A percentile compares a stretch with the other conserved stretches of the same genome.
Conservation (phyloP, 345 rosid genomes). For the Cardamine occulta region DNA sequence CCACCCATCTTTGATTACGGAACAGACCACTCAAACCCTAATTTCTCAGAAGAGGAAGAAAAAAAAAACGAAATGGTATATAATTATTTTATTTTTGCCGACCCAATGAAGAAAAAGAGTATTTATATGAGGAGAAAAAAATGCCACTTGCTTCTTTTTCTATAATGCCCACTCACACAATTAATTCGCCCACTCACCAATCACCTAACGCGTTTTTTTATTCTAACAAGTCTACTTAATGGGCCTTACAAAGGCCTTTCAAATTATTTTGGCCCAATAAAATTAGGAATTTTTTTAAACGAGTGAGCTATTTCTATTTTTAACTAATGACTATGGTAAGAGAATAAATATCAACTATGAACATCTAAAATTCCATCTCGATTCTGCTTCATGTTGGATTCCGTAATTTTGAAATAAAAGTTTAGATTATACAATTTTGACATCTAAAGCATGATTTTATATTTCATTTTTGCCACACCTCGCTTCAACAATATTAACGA, state of each 20-base stretch:
- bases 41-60: slow-evolving; percentile 13
- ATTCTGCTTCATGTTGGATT: no score
- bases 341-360: no score
- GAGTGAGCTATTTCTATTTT: no score
- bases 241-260: neutral
- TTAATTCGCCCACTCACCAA: slow-evolving; percentile 36
- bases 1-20: slow-evolving; percentile 55
- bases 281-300: neutral
- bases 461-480: no score
- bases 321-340: no score
- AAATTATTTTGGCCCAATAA: neutral
- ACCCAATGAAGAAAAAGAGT: neutral
- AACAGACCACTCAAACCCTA: slow-evolving; percentile 40
- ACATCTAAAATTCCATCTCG: no score
- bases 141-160: slow-evolving; percentile 23
- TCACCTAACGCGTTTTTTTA: slow-evolving; percentile 24
- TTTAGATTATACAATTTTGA: no score
- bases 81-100: slow-evolving; percentile 15
- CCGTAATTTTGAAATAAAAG: no score
- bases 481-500: no score
- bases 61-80: neutral
- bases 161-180: slow-evolving; percentile 28
- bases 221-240: neutral
- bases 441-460: no score
- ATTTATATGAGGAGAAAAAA: neutral